Percentiles rank a stretch among this genome's conserved stretches.
Evolutionary conservation across 1,139 yeast genomes (phyloP).

Genomic region (Arxiozyma bovina): DNA sequence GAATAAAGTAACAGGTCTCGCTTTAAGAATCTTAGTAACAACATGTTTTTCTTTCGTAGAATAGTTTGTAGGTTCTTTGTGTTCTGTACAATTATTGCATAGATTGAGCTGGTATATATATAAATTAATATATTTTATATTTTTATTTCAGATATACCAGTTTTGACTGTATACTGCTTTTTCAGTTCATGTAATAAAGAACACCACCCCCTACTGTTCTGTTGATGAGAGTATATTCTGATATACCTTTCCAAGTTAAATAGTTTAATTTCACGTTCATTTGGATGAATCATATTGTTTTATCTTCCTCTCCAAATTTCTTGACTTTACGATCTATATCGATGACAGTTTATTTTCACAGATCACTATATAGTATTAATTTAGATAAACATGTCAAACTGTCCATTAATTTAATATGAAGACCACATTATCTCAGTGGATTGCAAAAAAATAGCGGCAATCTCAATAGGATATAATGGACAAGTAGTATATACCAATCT

Average conservation of each 20-base stretch:
- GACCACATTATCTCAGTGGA: constrained; percentile 74
- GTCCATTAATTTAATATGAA: constrained; percentile 57
- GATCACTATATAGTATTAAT: constrained; percentile 63
- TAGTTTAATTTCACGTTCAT: constrained; percentile 55
- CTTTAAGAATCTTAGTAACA: constrained; percentile 86
- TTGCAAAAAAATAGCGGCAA: constrained; percentile 95
- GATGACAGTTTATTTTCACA: constrained; percentile 75
- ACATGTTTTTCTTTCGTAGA: background rate
- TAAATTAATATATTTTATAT: constrained; percentile 13
- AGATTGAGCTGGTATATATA: background rate
- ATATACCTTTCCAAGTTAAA: constrained; percentile 72
- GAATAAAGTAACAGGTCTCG: constrained; percentile 80
- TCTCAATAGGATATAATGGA: constrained; percentile 89
- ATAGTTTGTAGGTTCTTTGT: constrained; percentile 11
- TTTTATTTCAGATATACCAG: constrained; percentile 26
- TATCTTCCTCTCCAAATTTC: constrained; percentile 40
- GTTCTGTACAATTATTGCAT: constrained; percentile 40
- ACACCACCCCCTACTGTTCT: constrained; percentile 97
- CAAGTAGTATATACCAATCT: constrained; percentile 93
- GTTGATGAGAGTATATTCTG: constrained; percentile 94
- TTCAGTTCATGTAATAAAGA: constrained; percentile 87
- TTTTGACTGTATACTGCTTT: constrained; percentile 35
- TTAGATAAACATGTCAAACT: constrained; percentile 69
- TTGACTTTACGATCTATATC: constrained; percentile 64
- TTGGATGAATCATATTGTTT: constrained; percentile 70